Percentiles rank a stretch among this genome's conserved stretches.
phyloP scores from a whole-genome alignment of 768 basidiomycete genomes.

The Phlebiopsis gigantea region DNA sequence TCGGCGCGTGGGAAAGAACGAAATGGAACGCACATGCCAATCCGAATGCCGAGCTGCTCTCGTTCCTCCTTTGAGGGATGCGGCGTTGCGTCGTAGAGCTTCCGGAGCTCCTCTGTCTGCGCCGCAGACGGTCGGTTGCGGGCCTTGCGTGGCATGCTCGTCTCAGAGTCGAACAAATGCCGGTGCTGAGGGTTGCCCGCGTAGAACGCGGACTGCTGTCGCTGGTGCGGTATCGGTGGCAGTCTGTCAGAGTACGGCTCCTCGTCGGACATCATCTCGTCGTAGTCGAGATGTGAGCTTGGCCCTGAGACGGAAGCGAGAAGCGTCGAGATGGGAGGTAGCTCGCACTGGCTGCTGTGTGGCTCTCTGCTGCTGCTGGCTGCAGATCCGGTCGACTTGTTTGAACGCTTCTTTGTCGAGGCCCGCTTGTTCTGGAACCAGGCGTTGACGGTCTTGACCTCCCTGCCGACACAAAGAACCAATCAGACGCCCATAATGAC shows the following conservation, averaged over 20 bases:
- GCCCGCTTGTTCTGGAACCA: slow-evolving; percentile 89
- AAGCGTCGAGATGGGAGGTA: slow-evolving; percentile 35
- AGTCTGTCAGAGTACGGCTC: slow-evolving; percentile 27
- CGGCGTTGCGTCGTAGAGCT: slow-evolving; percentile 55
- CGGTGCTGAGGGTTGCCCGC: slow-evolving; percentile 44
- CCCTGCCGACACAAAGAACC: slow-evolving; percentile 38
- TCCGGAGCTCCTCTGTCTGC: slow-evolving; percentile 67
- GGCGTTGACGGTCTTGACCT: slow-evolving; percentile 79
- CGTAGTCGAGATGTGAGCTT: slow-evolving; percentile 29
- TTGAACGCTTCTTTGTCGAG: slow-evolving; percentile 68
- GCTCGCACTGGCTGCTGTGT: slow-evolving; percentile 30
- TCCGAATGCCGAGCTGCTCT: slow-evolving; percentile 56
- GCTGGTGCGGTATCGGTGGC: slow-evolving; percentile 17
- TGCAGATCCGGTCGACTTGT: slow-evolving; percentile 24
- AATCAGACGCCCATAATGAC: slow-evolving; percentile 12
- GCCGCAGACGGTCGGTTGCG: slow-evolving; percentile 59
- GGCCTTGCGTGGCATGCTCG: slow-evolving; percentile 48
- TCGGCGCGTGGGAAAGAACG: slow-evolving; percentile 15
- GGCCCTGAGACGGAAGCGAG: slow-evolving; percentile 35
- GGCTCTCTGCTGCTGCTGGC: slow-evolving; percentile 10
- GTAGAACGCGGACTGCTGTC: slow-evolving; percentile 37
- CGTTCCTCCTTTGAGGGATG: slow-evolving; percentile 68
- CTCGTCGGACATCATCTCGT: slow-evolving; percentile 45
- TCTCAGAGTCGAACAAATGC: slow-evolving; percentile 42
- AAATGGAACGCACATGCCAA: slow-evolving; percentile 63